Evolutionary conservation across 2,329 filamentous ascomycete species (phyloP).

Genomic region (Colletotrichum endophyticum): DNA sequence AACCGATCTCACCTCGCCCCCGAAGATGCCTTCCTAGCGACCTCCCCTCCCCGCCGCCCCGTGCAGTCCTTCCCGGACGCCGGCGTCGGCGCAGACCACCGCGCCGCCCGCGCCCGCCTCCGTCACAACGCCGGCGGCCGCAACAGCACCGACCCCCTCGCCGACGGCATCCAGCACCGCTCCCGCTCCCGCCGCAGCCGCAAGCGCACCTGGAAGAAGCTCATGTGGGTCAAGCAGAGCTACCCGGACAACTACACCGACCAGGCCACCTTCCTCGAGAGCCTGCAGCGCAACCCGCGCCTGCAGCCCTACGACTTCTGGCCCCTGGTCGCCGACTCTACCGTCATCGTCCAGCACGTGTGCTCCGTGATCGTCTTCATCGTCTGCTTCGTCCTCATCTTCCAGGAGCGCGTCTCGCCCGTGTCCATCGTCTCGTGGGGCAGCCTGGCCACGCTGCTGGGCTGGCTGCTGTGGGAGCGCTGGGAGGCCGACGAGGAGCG

Average conservation of each 20-base stretch:
- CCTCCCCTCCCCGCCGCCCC: conserved; percentile 64
- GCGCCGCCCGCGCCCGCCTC: conserved; percentile 7
- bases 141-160: background rate
- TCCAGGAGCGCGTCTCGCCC: conserved; percentile 84
- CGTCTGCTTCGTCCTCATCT: conserved; percentile 91
- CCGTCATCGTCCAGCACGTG: conserved; percentile 95
- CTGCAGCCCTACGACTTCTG: conserved; percentile 97
- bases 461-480: conserved; percentile 90
- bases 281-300: conserved; percentile 91
- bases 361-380: conserved; percentile 94
- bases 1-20: conserved; percentile 77
- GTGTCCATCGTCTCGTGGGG: conserved; percentile 88
- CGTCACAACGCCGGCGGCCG: conserved; percentile 22
- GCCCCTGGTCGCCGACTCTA: conserved; percentile 93
- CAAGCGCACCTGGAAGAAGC: conserved; percentile 87
- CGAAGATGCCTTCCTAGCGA: conserved; percentile 78
- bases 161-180: conserved; percentile 51
- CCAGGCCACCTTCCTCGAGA: conserved; percentile 93
- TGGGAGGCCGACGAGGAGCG: conserved; percentile 75
- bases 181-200: conserved; percentile 71
- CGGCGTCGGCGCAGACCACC: conserved; percentile 25
- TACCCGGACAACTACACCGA: conserved; percentile 99
- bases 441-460: conserved; percentile 80
- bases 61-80: conserved; percentile 28
- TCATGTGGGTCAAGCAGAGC: conserved; percentile 97